Evolutionary conservation across 2,329 filamentous ascomycete species (phyloP).

Genomic region (Sporothrix phasma): DNA sequence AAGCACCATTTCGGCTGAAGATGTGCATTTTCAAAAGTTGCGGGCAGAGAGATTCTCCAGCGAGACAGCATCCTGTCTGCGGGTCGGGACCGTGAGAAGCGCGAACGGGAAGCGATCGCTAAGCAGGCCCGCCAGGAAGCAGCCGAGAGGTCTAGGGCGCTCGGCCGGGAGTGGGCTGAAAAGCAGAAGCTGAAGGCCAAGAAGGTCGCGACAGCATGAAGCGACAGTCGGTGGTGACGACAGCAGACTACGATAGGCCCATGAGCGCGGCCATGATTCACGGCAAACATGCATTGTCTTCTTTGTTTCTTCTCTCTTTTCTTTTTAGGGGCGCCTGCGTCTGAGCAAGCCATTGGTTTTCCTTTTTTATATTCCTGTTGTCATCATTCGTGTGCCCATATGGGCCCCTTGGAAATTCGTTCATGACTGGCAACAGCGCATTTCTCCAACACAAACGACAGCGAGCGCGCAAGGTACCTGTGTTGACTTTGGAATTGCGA

Average conservation of each 20-base stretch:
- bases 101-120: constrained; percentile 43
- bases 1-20: constrained; percentile 40
- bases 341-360: neutral
- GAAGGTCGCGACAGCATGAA: constrained; percentile 2
- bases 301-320: neutral
- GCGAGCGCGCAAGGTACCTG: neutral
- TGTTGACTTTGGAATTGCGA: neutral
- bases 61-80: constrained; percentile 40
- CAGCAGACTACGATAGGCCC: neutral
- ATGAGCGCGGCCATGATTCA: neutral
- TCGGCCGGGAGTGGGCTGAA: constrained; percentile 53
- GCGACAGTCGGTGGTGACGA: neutral
- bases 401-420: neutral
- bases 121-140: constrained; percentile 49
- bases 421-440: neutral
- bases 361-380: neutral
- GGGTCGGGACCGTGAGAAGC: constrained; percentile 43
- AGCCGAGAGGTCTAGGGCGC: constrained; percentile 48
- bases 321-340: neutral
- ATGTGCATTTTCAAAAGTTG: constrained; percentile 40
- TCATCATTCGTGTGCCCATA: neutral
- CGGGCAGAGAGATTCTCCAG: constrained; percentile 45
- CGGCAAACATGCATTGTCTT: neutral
- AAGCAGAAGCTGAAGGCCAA: constrained; percentile 19
- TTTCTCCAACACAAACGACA: neutral